A percentile compares a stretch with the other conserved stretches of the same genome.
Evolutionary conservation across 345 rosid genomes (phyloP).

Genomic region (Pistacia integerrima): DNA sequence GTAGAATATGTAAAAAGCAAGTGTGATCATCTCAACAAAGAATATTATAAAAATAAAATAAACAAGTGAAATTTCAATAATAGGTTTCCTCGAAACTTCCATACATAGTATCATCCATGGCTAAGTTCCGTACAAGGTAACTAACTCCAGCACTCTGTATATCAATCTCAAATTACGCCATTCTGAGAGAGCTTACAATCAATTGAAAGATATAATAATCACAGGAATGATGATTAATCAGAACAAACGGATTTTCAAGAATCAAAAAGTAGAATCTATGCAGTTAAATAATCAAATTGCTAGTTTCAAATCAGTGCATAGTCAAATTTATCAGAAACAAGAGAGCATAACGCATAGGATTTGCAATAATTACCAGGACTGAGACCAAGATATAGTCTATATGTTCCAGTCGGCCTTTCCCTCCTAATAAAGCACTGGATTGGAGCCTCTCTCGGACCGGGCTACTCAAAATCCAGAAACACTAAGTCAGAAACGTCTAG

Average conservation of each 20-base stretch:
- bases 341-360: neutral
- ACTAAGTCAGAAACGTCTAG: neutral
- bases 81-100: neutral
- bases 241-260: too few relatives aligned
- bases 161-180: constrained; percentile 5
- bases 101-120: neutral
- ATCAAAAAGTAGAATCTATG: neutral
- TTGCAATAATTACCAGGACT: constrained; percentile 65
- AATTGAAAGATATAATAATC: neutral
- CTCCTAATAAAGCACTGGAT: constrained; percentile 89
- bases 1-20: neutral
- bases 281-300: neutral
- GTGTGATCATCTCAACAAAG: neutral
- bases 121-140: constrained; percentile 1
- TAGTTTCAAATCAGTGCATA: neutral
- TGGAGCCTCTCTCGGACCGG: constrained; percentile 81
- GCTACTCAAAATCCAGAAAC: constrained; percentile 45
- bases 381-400: constrained; percentile 70
- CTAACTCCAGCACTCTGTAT: neutral
- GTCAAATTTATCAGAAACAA: neutral
- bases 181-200: neutral
- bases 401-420: constrained; percentile 70
- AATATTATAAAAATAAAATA: neutral
- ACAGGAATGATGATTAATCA: neutral
- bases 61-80: neutral